phyloP scores from a whole-genome alignment of 202 grass and related monocot species.

The Dendrocalamus latiflorus region DNA sequence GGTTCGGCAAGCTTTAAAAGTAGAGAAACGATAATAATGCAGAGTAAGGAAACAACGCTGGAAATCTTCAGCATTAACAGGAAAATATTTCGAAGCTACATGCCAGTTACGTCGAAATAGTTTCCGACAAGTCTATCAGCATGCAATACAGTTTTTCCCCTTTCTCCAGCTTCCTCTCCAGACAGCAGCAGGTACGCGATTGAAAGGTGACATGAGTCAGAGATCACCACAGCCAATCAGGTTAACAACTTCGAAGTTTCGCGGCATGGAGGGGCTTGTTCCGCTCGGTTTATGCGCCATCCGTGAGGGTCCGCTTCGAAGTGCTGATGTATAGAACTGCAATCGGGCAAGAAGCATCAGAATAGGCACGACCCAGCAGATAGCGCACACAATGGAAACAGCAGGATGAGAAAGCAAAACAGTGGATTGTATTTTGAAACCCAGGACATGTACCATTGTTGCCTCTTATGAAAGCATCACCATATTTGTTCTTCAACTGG shows the following conservation, averaged over 20 bases:
- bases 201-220: constrained; percentile 21
- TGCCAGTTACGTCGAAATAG: background rate
- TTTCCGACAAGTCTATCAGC: background rate
- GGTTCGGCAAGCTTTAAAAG: no score
- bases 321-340: constrained; percentile 96
- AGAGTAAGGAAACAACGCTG: no score
- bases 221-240: background rate
- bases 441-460: constrained; percentile 71
- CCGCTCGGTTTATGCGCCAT: constrained; percentile 20
- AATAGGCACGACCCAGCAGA: background rate
- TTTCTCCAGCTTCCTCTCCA: no score
- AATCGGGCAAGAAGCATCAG: constrained; percentile 20
- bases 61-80: no score
- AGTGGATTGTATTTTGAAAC: background rate
- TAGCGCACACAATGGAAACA: background rate
- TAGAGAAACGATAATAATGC: no score
- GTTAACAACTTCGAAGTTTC: background rate
- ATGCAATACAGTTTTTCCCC: background rate
- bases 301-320: constrained; percentile 51
- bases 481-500: constrained; percentile 81
- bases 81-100: no score
- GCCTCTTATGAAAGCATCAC: constrained; percentile 84
- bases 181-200: constrained; percentile 15
- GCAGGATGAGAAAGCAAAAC: no score
- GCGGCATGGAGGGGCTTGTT: background rate